phyloP scores from a whole-genome alignment of 2,329 filamentous ascomycete species.

The Didymella lethalis region DNA sequence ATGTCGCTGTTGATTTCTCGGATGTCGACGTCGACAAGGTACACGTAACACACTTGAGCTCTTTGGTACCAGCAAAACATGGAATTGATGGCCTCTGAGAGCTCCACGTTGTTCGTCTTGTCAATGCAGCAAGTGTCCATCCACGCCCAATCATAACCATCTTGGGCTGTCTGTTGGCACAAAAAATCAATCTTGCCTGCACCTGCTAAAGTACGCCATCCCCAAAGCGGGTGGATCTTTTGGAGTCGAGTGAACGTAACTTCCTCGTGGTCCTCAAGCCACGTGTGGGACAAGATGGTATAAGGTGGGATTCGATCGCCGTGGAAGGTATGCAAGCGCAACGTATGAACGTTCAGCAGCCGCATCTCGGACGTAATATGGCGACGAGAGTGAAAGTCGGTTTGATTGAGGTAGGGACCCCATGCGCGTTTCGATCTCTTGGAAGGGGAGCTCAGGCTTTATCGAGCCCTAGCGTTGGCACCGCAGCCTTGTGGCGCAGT shows the following conservation, averaged over 20 bases:
- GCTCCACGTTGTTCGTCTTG: not conserved
- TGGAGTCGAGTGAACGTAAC: not conserved
- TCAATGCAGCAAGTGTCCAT: not conserved
- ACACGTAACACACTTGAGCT: slow-evolving; percentile 15
- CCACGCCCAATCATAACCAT: not conserved
- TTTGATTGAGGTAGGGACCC: too few species aligned
- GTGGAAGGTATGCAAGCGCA: not conserved
- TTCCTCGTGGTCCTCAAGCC: not conserved
- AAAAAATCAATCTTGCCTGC: not conserved
- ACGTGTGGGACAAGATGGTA: not conserved
- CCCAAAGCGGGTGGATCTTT: not conserved
- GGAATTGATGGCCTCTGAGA: slow-evolving; percentile 8
- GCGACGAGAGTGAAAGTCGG: too few species aligned
- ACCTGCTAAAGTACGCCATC: not conserved
- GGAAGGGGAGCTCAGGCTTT: too few species aligned
- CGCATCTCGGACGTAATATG: not conserved
- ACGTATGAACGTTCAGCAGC: not conserved
- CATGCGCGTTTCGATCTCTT: too few species aligned
- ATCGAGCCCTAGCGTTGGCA: too few species aligned
- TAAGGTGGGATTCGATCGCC: not conserved
- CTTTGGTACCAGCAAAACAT: slow-evolving; percentile 21
- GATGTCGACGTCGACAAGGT: slow-evolving; percentile 5
- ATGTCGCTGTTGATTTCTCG: not conserved
- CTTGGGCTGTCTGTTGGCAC: not conserved
- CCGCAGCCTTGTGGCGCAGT: too few species aligned